These are phyloP conservation scores for Pyrenophora tritici-repentis DNA, from an alignment of 2,329 filamentous ascomycete genomes.

Conservation along the genomic window DNA sequence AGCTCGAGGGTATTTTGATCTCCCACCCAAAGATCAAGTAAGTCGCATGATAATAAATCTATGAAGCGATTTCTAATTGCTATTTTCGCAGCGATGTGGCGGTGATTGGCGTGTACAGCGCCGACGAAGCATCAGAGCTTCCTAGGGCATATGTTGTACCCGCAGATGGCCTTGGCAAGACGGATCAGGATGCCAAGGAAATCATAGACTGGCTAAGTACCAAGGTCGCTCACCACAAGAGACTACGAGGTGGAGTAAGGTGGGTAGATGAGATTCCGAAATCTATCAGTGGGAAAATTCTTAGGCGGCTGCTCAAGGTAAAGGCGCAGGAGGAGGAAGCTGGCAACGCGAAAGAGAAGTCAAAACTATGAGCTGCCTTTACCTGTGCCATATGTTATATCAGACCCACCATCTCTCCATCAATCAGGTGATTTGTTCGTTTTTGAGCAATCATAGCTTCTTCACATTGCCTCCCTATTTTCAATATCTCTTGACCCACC, in stretches of 20 bases:
- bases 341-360: constrained; percentile 45
- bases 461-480: too few species aligned
- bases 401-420: too few species aligned
- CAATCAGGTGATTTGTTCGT: too few species aligned
- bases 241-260: constrained; percentile 52
- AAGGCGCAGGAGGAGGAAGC: constrained; percentile 50
- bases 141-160: constrained; percentile 48
- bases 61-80: background rate
- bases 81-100: constrained; percentile 5
- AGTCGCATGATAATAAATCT: constrained; percentile 26
- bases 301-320: constrained; percentile 52
- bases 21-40: constrained; percentile 51
- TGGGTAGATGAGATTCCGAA: constrained; percentile 57
- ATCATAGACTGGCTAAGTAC: constrained; percentile 51
- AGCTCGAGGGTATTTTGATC: constrained; percentile 53
- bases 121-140: constrained; percentile 53
- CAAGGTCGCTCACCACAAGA: constrained; percentile 55
- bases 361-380: constrained; percentile 47
- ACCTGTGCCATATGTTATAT: background rate
- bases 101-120: constrained; percentile 53
- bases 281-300: constrained; percentile 54
- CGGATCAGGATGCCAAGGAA: constrained; percentile 41
- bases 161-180: constrained; percentile 35
- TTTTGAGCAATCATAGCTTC: too few species aligned
- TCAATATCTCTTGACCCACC: too few species aligned